Evolutionary conservation across 179 eudicot genomes (phyloP).

Genomic region (Spergularia azorica): DNA sequence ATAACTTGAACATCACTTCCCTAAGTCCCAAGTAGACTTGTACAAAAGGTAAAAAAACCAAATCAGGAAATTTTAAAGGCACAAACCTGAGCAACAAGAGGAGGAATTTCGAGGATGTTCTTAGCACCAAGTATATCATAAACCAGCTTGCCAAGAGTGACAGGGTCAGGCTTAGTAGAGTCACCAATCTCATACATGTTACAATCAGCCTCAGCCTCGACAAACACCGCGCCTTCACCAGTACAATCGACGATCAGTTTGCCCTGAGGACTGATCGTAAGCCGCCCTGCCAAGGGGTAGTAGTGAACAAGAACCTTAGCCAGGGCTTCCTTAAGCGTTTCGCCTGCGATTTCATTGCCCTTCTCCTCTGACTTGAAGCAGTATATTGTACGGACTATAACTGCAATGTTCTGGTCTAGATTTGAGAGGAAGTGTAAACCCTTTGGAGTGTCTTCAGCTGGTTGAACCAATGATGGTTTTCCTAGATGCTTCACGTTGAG

Average conservation of each 20-base stretch:
- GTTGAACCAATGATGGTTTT: constrained; percentile 36
- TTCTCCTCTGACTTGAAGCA: constrained; percentile 43
- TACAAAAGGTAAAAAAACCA: neutral
- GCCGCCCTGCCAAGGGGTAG: constrained; percentile 53
- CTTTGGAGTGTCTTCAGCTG: constrained; percentile 39
- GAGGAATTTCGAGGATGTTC: constrained; percentile 46
- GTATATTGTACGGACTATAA: constrained; percentile 45
- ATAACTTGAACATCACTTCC: too few species aligned
- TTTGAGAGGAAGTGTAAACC: constrained; percentile 56
- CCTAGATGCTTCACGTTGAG: constrained; percentile 34
- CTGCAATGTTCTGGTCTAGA: constrained; percentile 50
- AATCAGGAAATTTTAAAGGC: too few species aligned
- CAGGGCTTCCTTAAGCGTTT: constrained; percentile 37
- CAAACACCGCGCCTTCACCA: constrained; percentile 48
- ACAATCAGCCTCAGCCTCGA: constrained; percentile 57
- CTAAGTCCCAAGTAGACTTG: neutral
- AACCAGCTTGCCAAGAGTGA: constrained; percentile 46
- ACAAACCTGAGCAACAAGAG: constrained; percentile 52
- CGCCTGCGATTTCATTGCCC: constrained; percentile 35
- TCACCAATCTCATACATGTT: constrained; percentile 44
- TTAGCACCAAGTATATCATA: constrained; percentile 48
- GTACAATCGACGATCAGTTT: constrained; percentile 53
- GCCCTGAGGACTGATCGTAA: constrained; percentile 42
- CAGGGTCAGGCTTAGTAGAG: constrained; percentile 48
- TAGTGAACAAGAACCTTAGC: constrained; percentile 43